Percentiles rank a stretch among this genome's conserved stretches.
Conservation (phyloP, 257 asterid species). For the Petunia secreta region DNA sequence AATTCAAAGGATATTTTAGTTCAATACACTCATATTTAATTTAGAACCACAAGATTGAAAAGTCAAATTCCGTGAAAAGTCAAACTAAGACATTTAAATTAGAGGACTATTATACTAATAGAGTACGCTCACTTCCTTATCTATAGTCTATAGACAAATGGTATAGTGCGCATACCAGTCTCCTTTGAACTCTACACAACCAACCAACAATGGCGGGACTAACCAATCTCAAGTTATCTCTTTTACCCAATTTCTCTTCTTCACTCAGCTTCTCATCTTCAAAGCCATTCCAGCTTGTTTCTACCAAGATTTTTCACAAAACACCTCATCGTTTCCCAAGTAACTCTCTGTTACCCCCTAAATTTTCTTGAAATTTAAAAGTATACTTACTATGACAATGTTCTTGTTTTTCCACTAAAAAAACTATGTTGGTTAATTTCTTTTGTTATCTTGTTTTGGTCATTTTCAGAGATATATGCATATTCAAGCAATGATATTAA, state of each 20-base stretch:
- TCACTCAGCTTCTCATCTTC: constrained; percentile 34
- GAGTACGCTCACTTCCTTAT: constrained; percentile 8
- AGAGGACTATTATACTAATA: too few species aligned
- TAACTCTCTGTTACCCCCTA: neutral
- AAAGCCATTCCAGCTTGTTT: constrained; percentile 38
- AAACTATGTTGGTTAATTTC: too few species aligned
- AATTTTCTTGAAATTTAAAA: neutral
- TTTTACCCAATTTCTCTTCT: constrained; percentile 47
- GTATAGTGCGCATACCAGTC: neutral
- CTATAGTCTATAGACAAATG: neutral
- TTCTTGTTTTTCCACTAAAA: neutral
- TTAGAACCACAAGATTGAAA: too few species aligned
- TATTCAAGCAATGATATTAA: constrained; percentile 89
- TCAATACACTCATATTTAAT: too few species aligned
- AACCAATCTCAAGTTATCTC: constrained; percentile 45
- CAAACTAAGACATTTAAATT: too few species aligned
- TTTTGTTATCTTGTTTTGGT: neutral
- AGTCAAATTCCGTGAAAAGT: too few species aligned
- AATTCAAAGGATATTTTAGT: too few species aligned
- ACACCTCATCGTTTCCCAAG: constrained; percentile 54
- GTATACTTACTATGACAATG: neutral
- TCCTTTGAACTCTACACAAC: neutral
- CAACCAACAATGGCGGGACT: constrained; percentile 67
- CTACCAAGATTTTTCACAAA: constrained; percentile 38
- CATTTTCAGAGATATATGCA: constrained; percentile 61